Conservation (phyloP, 306 rosid species). For the Herpetospermum pedunculosum region DNA sequence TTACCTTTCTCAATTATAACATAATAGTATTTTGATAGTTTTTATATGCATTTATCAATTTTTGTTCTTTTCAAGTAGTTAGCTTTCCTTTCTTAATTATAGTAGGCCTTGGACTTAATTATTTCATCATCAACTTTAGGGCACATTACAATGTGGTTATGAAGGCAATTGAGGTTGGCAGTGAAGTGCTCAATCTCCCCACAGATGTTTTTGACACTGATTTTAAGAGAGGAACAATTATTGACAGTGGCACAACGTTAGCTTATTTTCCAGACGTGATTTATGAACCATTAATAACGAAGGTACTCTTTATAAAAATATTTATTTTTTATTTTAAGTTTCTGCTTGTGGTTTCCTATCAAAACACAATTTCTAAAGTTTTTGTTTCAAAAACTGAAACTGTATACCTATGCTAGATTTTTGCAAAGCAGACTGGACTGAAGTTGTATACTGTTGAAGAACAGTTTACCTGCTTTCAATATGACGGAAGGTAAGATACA, state of each 20-base stretch:
- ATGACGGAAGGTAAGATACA: slow-evolving; percentile 36
- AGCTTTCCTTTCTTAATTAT: slow-evolving; percentile 16
- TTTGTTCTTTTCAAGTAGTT: slow-evolving; percentile 10
- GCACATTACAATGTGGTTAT: slow-evolving; percentile 73
- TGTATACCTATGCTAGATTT: slow-evolving; percentile 24
- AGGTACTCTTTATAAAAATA: slow-evolving; percentile 28
- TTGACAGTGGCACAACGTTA: slow-evolving; percentile 95
- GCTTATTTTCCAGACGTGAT: slow-evolving; percentile 52
- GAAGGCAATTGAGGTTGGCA: slow-evolving; percentile 67
- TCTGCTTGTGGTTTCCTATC: not conserved
- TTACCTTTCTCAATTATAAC: not conserved
- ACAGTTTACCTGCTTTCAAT: slow-evolving; percentile 52
- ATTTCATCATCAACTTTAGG: slow-evolving; percentile 31
- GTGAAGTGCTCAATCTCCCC: slow-evolving; percentile 44
- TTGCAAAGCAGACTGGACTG: slow-evolving; percentile 34
- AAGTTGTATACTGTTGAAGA: slow-evolving; percentile 32
- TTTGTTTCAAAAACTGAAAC: slow-evolving; percentile 15
- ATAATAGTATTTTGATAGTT: not conserved
- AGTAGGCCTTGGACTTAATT: slow-evolving; percentile 25
- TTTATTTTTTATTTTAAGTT: not conserved
- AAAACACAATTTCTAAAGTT: slow-evolving; percentile 7
- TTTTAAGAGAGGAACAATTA: slow-evolving; percentile 44
- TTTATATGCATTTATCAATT: slow-evolving; percentile 2
- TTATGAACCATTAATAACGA: slow-evolving; percentile 29
- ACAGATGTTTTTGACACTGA: slow-evolving; percentile 39